Percentiles rank a stretch among this genome's conserved stretches.
Evolutionary conservation across 768 basidiomycete genomes (phyloP).

Genomic region (Stropharia rugosoannulata): DNA sequence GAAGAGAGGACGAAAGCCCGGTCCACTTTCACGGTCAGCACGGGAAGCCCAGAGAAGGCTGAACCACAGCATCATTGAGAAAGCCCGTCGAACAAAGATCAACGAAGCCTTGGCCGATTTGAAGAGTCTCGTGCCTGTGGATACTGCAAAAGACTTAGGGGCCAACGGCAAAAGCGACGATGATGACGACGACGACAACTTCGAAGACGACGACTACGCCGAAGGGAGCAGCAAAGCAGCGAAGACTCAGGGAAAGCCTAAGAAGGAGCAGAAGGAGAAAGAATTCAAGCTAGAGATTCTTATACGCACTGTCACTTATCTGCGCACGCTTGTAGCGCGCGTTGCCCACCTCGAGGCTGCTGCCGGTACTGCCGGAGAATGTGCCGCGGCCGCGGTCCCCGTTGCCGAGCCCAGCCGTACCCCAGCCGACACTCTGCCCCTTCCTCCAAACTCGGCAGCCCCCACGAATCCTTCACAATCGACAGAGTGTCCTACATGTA

Average conservation of each 20-base stretch:
- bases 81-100: conserved; percentile 91
- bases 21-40: conserved; percentile 68
- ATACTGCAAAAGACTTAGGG: conserved; percentile 34
- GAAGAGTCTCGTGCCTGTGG: conserved; percentile 71
- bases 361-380: neutral
- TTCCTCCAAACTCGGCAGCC: neutral
- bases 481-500: too few species aligned
- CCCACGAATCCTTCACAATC: neutral
- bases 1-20: conserved; percentile 75
- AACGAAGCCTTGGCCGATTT: conserved; percentile 85
- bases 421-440: neutral
- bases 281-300: conserved; percentile 94
- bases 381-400: neutral
- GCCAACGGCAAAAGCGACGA: conserved; percentile 22
- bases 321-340: conserved; percentile 65
- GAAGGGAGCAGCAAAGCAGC: conserved; percentile 22
- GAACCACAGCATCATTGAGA: conserved; percentile 95
- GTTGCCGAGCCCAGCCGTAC: neutral
- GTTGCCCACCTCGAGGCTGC: conserved; percentile 40
- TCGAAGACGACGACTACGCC: conserved; percentile 34
- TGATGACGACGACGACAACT: conserved; percentile 36
- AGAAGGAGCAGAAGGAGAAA: conserved; percentile 64
- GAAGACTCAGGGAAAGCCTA: conserved; percentile 33
- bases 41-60: conserved; percentile 87
- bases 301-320: conserved; percentile 75